phyloP scores from a whole-genome alignment of 768 basidiomycete genomes.

The Panaeolus papilionaceus region DNA sequence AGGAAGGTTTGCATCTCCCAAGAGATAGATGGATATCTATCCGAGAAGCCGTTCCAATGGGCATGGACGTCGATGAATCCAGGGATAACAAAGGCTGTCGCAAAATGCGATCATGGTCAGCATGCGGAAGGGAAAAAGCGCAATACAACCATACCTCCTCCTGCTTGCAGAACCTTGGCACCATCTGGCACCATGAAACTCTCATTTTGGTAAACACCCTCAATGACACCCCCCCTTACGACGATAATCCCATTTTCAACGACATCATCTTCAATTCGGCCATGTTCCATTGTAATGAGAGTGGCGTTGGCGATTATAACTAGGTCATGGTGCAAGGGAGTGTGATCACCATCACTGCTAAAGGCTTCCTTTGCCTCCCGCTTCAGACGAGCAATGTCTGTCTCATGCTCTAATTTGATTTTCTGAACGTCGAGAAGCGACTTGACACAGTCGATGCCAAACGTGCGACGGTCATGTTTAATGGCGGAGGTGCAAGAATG shows the following conservation, averaged over 20 bases:
- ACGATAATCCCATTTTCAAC: constrained; percentile 59
- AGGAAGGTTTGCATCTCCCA: constrained; percentile 82
- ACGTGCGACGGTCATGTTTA: constrained; percentile 53
- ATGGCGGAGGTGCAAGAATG: constrained; percentile 54
- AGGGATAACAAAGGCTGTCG: constrained; percentile 65
- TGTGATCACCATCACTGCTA: background rate
- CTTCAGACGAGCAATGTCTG: constrained; percentile 66
- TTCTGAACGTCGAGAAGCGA: constrained; percentile 62
- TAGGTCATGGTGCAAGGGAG: constrained; percentile 39
- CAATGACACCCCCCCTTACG: constrained; percentile 63
- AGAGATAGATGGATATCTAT: constrained; percentile 63
- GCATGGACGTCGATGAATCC: constrained; percentile 83
- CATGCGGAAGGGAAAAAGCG: no score
- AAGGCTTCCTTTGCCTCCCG: constrained; percentile 45
- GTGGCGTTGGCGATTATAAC: constrained; percentile 74
- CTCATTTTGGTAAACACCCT: constrained; percentile 45
- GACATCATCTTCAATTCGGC: constrained; percentile 53
- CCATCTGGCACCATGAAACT: constrained; percentile 41
- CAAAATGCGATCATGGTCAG: no score
- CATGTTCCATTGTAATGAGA: constrained; percentile 70
- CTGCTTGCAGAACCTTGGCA: constrained; percentile 58
- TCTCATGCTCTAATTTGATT: constrained; percentile 62
- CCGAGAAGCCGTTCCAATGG: constrained; percentile 66
- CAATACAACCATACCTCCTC: constrained; percentile 55
- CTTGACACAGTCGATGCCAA: constrained; percentile 70